These are phyloP conservation scores for Thelonectria discophora DNA, from an alignment of 2,329 filamentous ascomycete genomes.

Conservation along the genomic window DNA sequence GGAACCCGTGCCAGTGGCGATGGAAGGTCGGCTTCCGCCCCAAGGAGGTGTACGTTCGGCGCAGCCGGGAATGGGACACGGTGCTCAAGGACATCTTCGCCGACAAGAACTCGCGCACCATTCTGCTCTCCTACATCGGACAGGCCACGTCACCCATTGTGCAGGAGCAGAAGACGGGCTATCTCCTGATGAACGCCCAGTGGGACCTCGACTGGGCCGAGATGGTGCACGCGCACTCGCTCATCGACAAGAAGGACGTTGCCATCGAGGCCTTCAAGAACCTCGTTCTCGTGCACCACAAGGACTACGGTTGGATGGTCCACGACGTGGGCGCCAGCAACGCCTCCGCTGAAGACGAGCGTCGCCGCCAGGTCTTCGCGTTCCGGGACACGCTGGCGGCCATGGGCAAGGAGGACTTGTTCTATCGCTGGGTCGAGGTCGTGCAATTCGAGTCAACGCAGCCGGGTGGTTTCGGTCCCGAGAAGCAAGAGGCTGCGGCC, in stretches of 20 bases:
- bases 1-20: constrained; percentile 77
- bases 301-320: constrained; percentile 72
- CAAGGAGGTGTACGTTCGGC: constrained; percentile 82
- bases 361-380: constrained; percentile 76
- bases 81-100: constrained; percentile 64
- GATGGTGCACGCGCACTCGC: constrained; percentile 77
- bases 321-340: constrained; percentile 67
- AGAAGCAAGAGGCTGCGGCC: constrained; percentile 77
- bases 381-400: constrained; percentile 80
- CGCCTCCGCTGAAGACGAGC: constrained; percentile 66
- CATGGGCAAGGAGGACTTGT: constrained; percentile 86
- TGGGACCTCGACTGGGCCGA: constrained; percentile 89
- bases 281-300: constrained; percentile 73
- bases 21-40: constrained; percentile 78
- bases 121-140: constrained; percentile 69
- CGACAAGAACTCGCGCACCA: constrained; percentile 60
- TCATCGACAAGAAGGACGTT: constrained; percentile 71
- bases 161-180: constrained; percentile 82
- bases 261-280: constrained; percentile 74
- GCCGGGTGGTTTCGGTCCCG: constrained; percentile 79
- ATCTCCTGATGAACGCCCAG: constrained; percentile 82
- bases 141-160: constrained; percentile 74
- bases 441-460: constrained; percentile 86
- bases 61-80: constrained; percentile 77
- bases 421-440: constrained; percentile 92